Conservation (phyloP, 331 rosid species). For the Quercus phellos region DNA sequence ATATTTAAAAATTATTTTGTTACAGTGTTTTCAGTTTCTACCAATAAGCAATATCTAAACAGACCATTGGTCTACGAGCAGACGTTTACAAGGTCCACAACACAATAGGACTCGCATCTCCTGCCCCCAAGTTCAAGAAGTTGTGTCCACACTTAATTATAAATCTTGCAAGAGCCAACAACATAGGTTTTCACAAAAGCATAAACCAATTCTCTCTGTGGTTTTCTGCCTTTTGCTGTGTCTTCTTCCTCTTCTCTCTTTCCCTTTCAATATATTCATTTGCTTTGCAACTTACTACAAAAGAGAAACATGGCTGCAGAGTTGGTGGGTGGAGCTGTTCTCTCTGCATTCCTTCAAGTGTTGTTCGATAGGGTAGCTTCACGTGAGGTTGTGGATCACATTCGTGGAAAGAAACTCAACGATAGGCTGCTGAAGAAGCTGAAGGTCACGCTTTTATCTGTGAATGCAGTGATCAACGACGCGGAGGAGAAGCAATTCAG, state of each 20-base stretch:
- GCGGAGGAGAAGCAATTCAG: conserved; percentile 9
- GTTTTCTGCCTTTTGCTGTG: no score
- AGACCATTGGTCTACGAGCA: no score
- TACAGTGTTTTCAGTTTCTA: no score
- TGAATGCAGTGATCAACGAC: neutral
- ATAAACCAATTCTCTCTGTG: neutral
- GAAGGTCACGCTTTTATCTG: neutral
- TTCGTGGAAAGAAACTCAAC: neutral
- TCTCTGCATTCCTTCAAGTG: conserved; percentile 1
- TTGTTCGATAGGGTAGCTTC: conserved; percentile 1
- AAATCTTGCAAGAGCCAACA: no score
- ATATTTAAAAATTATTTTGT: no score
- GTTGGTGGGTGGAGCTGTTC: conserved; percentile 1
- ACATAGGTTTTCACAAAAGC: no score
- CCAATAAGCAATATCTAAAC: rapidly evolving
- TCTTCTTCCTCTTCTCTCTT: neutral
- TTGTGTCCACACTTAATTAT: no score
- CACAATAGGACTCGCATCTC: no score
- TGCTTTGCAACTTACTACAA: neutral
- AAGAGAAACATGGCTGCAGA: neutral
- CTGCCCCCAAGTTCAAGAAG: no score
- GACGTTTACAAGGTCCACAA: no score
- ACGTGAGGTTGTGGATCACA: neutral
- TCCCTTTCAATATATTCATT: neutral
- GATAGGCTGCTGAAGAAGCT: neutral